These are phyloP conservation scores for Tremella fuciformis DNA, from an alignment of 768 basidiomycete genomes.

Conservation along the genomic window DNA sequence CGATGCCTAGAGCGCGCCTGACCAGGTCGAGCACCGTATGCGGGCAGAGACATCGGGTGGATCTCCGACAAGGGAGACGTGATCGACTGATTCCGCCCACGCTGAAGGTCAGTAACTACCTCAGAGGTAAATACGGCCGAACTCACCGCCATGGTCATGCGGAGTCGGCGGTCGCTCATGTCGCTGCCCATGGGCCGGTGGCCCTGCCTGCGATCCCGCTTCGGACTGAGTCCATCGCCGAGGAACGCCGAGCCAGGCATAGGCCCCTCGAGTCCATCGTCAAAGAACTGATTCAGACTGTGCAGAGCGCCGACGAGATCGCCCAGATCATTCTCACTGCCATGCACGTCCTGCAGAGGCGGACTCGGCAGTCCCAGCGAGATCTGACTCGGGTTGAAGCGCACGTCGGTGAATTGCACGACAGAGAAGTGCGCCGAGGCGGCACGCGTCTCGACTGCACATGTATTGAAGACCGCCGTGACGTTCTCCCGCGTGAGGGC, in stretches of 20 bases:
- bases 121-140: constrained; percentile 4
- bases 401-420: constrained; percentile 51
- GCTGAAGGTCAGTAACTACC: constrained; percentile 14
- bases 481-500: constrained; percentile 71
- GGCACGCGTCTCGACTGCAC: constrained; percentile 65
- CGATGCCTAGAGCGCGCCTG: constrained; percentile 6
- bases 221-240: constrained; percentile 7
- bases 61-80: constrained; percentile 38
- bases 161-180: constrained; percentile 33
- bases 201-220: background rate
- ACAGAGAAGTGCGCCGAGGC: constrained; percentile 61
- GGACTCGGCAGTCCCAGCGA: constrained; percentile 41
- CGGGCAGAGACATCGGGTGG: background rate
- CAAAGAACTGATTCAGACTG: constrained; percentile 53
- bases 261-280: constrained; percentile 35
- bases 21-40: too few species aligned
- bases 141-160: constrained; percentile 49
- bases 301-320: constrained; percentile 58
- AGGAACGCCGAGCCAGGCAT: background rate
- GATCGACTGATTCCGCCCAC: constrained; percentile 37
- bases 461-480: constrained; percentile 80
- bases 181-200: constrained; percentile 26
- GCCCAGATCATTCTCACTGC: constrained; percentile 57
- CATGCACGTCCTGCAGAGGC: constrained; percentile 18
- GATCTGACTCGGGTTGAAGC: constrained; percentile 33